A percentile compares a stretch with the other conserved stretches of the same genome.
Conservation (phyloP, 2,329 filamentous ascomycete species). For the Blumeriella jaapii region DNA sequence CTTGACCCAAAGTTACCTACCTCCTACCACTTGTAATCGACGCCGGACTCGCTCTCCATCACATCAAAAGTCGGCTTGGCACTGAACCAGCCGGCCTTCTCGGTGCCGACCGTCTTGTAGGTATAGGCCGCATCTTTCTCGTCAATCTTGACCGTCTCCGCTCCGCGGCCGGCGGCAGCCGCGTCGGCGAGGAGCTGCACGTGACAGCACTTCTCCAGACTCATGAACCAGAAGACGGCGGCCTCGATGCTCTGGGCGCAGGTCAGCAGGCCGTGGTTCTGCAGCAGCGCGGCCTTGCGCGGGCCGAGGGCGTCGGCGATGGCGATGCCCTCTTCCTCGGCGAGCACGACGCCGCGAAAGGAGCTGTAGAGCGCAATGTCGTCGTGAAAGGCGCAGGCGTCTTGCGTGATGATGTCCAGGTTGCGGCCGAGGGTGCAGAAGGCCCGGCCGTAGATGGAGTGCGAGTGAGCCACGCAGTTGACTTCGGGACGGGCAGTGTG, state of each 20-base stretch:
- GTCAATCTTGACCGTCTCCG: slow-evolving; percentile 52
- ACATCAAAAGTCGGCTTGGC: slow-evolving; percentile 63
- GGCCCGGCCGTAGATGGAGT: slow-evolving; percentile 46
- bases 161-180: slow-evolving; percentile 49
- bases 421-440: slow-evolving; percentile 50
- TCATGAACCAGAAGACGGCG: slow-evolving; percentile 43
- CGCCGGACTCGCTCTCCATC: slow-evolving; percentile 42
- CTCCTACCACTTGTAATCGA: slow-evolving; percentile 25
- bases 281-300: slow-evolving; percentile 41
- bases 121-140: slow-evolving; percentile 59
- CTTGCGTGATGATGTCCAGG: slow-evolving; percentile 48
- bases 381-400: slow-evolving; percentile 41
- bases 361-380: slow-evolving; percentile 30
- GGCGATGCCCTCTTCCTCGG: slow-evolving; percentile 36
- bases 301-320: slow-evolving; percentile 37
- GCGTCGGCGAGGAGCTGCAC: slow-evolving; percentile 44
- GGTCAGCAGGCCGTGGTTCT: slow-evolving; percentile 44
- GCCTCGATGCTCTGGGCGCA: slow-evolving; percentile 38
- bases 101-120: slow-evolving; percentile 50
- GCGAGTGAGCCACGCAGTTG: slow-evolving; percentile 45
- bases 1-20: too few species aligned
- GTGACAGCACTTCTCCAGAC: slow-evolving; percentile 38
- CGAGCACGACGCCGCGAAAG: slow-evolving; percentile 42
- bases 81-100: slow-evolving; percentile 55
- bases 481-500: slow-evolving; percentile 48